A percentile compares a stretch with the other conserved stretches of the same genome.
phyloP scores from a whole-genome alignment of 2,329 filamentous ascomycete species.

The Cladosporium austrohemisphaericum region DNA sequence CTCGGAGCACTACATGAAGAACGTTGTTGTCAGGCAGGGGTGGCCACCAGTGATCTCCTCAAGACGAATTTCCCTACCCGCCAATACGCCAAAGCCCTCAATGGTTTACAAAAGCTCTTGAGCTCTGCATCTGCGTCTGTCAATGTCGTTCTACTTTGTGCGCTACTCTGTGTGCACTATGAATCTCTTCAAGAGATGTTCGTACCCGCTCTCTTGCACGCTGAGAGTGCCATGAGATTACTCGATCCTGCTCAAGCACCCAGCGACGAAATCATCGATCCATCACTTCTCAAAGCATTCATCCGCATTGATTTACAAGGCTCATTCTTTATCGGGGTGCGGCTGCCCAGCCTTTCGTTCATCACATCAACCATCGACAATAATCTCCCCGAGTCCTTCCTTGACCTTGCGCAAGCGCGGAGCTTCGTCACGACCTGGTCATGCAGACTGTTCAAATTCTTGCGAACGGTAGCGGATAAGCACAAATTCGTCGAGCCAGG shows the following conservation, averaged over 20 bases:
- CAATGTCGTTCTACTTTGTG: conserved; percentile 30
- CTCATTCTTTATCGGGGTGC: conserved; percentile 25
- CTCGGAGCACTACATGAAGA: conserved; percentile 32
- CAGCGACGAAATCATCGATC: conserved; percentile 25
- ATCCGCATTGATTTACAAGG: conserved; percentile 32
- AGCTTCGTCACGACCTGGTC: conserved; percentile 29
- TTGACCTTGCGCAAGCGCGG: conserved; percentile 29
- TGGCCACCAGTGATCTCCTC: conserved; percentile 17
- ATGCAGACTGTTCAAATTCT: conserved; percentile 29
- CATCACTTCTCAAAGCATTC: conserved; percentile 27
- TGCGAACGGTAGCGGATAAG: conserved; percentile 27
- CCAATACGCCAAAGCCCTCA: conserved; percentile 33
- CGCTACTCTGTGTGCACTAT: conserved; percentile 32
- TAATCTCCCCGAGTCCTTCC: conserved; percentile 24
- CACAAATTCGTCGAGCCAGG: conserved; percentile 26
- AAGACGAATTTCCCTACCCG: conserved; percentile 26
- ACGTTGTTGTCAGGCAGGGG: conserved; percentile 20
- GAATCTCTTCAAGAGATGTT: conserved; percentile 32
- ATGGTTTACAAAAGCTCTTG: conserved; percentile 28
- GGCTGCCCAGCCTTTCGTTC: conserved; percentile 29
- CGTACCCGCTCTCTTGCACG: conserved; percentile 31
- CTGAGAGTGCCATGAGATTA: conserved; percentile 31
- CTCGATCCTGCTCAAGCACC: conserved; percentile 19
- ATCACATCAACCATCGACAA: conserved; percentile 27
- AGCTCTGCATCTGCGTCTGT: conserved; percentile 20